Evolutionary conservation across 805 yeast genomes (phyloP).

Genomic region (Kuraishia piskuri): DNA sequence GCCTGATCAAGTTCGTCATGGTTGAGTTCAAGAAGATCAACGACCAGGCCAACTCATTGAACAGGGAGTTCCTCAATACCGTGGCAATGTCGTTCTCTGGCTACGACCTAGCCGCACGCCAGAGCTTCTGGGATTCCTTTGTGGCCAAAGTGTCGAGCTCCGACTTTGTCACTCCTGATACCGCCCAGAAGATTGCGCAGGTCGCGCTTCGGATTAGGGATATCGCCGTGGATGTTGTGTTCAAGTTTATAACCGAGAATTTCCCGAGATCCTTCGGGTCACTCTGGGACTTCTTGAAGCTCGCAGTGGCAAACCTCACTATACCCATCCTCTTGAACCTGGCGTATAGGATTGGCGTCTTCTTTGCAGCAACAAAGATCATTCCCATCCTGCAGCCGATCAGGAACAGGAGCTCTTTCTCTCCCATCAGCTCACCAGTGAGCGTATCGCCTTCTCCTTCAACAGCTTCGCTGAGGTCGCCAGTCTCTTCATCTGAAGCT

Average conservation of each 20-base stretch:
- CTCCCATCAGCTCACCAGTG: conserved; percentile 2
- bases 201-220: conserved; percentile 8
- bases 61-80: conserved; percentile 23
- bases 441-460: conserved; percentile 10
- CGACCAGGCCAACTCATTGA: conserved; percentile 20
- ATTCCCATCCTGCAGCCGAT: conserved; percentile 49
- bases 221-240: conserved; percentile 16
- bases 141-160: conserved; percentile 1
- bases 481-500: conserved; percentile 4
- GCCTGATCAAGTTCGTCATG: conserved; percentile 24
- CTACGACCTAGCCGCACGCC: conserved; percentile 6
- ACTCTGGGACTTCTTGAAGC: conserved; percentile 43
- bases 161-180: not conserved
- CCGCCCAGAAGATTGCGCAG: not conserved
- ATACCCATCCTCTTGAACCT: conserved; percentile 75
- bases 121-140: not conserved
- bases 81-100: conserved; percentile 19
- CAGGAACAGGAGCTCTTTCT: conserved; percentile 3
- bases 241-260: conserved; percentile 38
- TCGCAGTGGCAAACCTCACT: conserved; percentile 56
- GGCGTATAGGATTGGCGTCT: conserved; percentile 79
- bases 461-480: conserved; percentile 13
- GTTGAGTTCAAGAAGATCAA: conserved; percentile 25
- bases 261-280: conserved; percentile 45
- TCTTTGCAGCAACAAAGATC: conserved; percentile 85